Evolutionary conservation across 805 yeast genomes (phyloP), one percentile per base, ranked within the genome.

Genomic region (Hanseniaspora vineae): DNA sequence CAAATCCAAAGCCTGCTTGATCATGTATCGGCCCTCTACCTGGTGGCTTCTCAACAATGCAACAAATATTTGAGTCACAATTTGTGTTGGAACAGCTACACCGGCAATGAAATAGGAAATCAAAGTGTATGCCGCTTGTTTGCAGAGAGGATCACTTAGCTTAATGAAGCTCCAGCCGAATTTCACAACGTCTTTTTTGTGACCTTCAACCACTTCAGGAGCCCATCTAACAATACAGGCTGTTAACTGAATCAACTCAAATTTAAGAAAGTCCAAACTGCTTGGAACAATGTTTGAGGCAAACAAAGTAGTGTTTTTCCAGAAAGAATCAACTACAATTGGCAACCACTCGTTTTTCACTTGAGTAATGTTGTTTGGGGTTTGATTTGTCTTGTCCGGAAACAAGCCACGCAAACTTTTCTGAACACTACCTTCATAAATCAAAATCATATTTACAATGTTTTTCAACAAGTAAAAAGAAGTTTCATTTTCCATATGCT

Each of bases 161-260:
- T 86, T 86, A 58, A 92, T 81, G 57, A 81, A 84, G 54, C 85
- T 84, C 99, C 99, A 92, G 55, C 88, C 84, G 66, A 88, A 92
- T 61, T 86, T 87, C 62, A 92, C 86, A 42, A 92, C 78, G 55
- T 88, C 95, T 58, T 87, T 90, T 42, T 84, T 72, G 54, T 76
- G 72, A 14, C 77, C 82, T 8, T 74, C 66, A 23, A 86, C 71
- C 11, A 71, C 64, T 0, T 66, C 62, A 0, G 95, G 79, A 1
- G 84, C 80, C 64, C 78, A 76, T 57, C 80, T 80, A 23, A 88
- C 76, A 42, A 92, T 66, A 42, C 83, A 65, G 0, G 96, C 80
- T 0, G 97, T 83, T 59, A 88, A 63, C 54, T 89, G 95, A 19
- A 92, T 69, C 9, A 90, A 66, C 50, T 85, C 92, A 52, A 84